Base-by-base conservation (phyloP, 768 basidiomycete species). In the Psilocybe cubensis region DNA sequence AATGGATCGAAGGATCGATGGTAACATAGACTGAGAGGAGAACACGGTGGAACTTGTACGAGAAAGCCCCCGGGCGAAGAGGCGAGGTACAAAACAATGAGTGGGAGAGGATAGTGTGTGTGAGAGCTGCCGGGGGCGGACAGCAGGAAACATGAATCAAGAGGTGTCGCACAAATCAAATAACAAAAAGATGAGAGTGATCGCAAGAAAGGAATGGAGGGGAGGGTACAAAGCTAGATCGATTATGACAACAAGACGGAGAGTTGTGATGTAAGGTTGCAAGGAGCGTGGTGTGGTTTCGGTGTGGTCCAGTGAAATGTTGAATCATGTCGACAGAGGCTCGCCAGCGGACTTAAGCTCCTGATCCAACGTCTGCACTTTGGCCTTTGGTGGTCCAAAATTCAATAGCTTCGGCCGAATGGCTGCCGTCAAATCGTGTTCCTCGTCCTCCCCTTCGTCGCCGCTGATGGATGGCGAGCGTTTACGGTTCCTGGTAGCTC, bases 391-490 rank as follows among this genome's bases (percentile, higher is more conserved):
- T 9, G 35, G 43, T 4, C 61, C 65, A 46, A 72, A 72, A 52
- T 70, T 65, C 45, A 72, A 47, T 48, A 69, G 70, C 60, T 56
- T 66, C 5, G 70, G 69, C 20, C 56, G 51, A 17, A 70, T 61
- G 6, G 51, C 52, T 18, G 38, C 43, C 10, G 31, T 41, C 27
- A 51, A 48, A 9, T 47, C 47, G 20, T 54, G 62, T 2, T 57
- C 57, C 25, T 55, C 61, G n/a, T 56, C 63, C 7, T 56, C 54
- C n/a, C 54, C 63, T n/a, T 66, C 68, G 21, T 66, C 64, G 10
- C 58, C 69, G 24, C 66, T 66, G 8, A 64, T 40, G 20, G 63
- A 66, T 23, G 61, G 63, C 28, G 59, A 68, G 18, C 63, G 59
- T 4, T 52, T 56, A 25, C 54, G 18, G 2, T 46, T 4, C 27